Base-by-base conservation (phyloP, 1,139 yeast genomes). In the Geotrichum histeridarum region DNA sequence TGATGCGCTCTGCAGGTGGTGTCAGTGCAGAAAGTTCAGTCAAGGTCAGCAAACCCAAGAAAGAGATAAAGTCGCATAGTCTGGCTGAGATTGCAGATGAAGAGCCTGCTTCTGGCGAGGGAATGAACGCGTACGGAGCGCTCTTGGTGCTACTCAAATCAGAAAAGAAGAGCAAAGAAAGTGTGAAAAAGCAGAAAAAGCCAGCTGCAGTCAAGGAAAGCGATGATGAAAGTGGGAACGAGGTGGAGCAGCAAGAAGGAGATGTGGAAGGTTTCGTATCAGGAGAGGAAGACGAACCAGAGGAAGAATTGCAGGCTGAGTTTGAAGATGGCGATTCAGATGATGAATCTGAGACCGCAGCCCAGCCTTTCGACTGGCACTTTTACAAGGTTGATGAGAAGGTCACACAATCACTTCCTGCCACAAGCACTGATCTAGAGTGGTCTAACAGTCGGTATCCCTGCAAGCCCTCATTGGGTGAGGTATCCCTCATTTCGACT, bases 361-460 rank as follows among this genome's bases (percentile, higher is more conserved):
- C 38, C 9, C 42, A 77, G 47, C 88, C 95, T 0, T 90, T 86
- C 63, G 89, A 86, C 59, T 66, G 72, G 30, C 98, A 91, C 67
- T 91, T 85, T 67, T 86, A 50, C 15, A 53, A 48, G 14, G 55
- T 55, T 11, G 55, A 55, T 30, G 37, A 41, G 44, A 44, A 39
- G 30, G 47, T 48, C 5, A 39, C 36, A 14, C 52, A 43, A 32
- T 48, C 38, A 11, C 42, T 49, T 17, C 55, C 55, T 11, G 50
- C 44, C 9, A 39, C 53, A 12, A 48, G 42, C 44, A 15, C 42
- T 2, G 55, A 55, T 22, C 31, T 55, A 5, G 42, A 46, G 30
- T 55, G 58, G 58, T 8, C 41, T 7, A 42, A 51, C 30, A 12
- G 22, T 9, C 41, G 44, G 33, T 55, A 55, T 39, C 30, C 48